Base-by-base conservation (phyloP, 495 filamentous ascomycete species). In the Xylaria castorea region DNA sequence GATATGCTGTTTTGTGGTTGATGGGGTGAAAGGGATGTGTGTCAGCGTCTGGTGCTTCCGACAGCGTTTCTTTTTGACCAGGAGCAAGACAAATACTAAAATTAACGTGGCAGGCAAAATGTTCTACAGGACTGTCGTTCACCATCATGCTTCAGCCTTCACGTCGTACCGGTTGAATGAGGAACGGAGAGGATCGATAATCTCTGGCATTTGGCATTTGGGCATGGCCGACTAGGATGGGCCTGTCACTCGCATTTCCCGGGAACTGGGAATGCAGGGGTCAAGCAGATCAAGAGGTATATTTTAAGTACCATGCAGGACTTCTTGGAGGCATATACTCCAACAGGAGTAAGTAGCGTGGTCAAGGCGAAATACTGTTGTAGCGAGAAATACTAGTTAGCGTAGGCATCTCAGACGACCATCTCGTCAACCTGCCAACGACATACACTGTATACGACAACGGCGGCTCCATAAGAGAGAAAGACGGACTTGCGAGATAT, bases 201-300 rank as follows among this genome's bases (percentile, higher is more conserved):
- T 48, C 25, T 57, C 51, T 42, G 22, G 66, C 58, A 71, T 62
- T 38, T 66, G 48, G n/a, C 32, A 36, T 38, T 57, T 66, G 51
- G 51, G 70, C 61, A 53, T 71, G 68, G 70, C 22, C 40, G 70
- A 67, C 70, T 50, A 9, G 70, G 70, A 67, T 72, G 38, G 32
- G 34, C 70, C 44, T 72, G 70, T 72, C 62, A 22, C 62, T 60
- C 27, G 50, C 53, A 60, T 72, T 72, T 72, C 30, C 70, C 50
- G 70, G 70, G 63, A 72, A 27, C 63, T 72, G 62, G 63, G 50
- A 72, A 72, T 67, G 70, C 70, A 72, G 70, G 70, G 70, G 70
- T 53, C 40, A 66, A 66, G 62, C 9, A 50, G 68, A 67, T 72
- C 68, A 53, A 63, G 53, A 64, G 32, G 58, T 63, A 44, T 71